Conservation (phyloP, 2,329 filamentous ascomycete species). For the Truncatella angustata region DNA sequence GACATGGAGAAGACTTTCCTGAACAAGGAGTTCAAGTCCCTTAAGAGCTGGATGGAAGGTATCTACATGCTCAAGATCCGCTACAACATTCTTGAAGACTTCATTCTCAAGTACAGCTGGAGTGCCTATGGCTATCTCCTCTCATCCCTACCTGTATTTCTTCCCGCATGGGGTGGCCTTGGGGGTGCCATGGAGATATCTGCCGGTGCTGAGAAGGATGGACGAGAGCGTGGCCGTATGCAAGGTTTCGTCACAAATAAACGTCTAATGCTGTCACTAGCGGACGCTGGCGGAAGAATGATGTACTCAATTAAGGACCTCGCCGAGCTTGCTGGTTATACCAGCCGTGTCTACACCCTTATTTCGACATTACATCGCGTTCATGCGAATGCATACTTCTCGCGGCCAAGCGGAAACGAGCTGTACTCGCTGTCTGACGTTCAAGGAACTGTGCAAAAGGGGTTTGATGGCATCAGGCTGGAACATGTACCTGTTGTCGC, state of each 20-base stretch:
- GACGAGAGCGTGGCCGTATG: slow-evolving; percentile 82
- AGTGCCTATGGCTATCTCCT: slow-evolving; percentile 95
- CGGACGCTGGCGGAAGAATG: slow-evolving; percentile 94
- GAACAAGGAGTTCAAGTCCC: slow-evolving; percentile 85
- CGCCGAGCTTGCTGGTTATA: slow-evolving; percentile 92
- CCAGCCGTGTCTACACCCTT: slow-evolving; percentile 90
- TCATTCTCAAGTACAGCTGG: slow-evolving; percentile 98
- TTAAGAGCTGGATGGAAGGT: slow-evolving; percentile 96
- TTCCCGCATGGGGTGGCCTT: slow-evolving; percentile 89
- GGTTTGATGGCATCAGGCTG: slow-evolving; percentile 89
- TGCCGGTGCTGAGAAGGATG: slow-evolving; percentile 46
- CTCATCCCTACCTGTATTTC: slow-evolving; percentile 87
- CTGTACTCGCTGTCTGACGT: slow-evolving; percentile 87
- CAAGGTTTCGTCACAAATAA: slow-evolving; percentile 99
- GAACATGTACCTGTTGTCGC: slow-evolving; percentile 93
- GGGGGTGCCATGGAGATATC: slow-evolving; percentile 70
- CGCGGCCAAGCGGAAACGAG: slow-evolving; percentile 66
- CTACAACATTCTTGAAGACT: slow-evolving; percentile 98
- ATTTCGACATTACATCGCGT: slow-evolving; percentile 93
- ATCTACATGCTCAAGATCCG: slow-evolving; percentile 97
- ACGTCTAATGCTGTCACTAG: slow-evolving; percentile 92
- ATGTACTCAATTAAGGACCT: slow-evolving; percentile 99
- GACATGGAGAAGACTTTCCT: slow-evolving; percentile 93
- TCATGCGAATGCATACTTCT: slow-evolving; percentile 84
- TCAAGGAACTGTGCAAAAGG: slow-evolving; percentile 90